Conservation (phyloP, 352 stramenopile genomes). For the Globisporangium orthogonon region DNA sequence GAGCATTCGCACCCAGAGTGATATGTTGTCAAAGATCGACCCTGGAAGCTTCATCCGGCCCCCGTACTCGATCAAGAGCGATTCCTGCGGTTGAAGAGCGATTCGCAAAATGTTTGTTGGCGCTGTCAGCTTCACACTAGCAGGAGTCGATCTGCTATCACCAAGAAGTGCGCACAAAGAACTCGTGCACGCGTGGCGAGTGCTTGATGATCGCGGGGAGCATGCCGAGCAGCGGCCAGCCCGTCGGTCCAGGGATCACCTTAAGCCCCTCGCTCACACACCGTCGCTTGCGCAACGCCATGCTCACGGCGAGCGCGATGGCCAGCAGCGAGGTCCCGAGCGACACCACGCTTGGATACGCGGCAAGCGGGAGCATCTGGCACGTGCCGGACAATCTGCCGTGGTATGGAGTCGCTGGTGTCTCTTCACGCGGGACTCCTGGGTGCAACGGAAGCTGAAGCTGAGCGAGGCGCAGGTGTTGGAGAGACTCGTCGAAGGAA, state of each 20-base stretch:
- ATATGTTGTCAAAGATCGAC: background rate
- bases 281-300: slow-evolving; percentile 4
- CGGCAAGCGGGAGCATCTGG: background rate
- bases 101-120: too few species aligned
- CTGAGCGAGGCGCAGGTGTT: slow-evolving; percentile 1
- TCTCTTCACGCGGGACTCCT: too few species aligned
- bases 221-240: slow-evolving; percentile 10
- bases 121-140: too few species aligned
- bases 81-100: background rate
- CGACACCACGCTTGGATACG: background rate
- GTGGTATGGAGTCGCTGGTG: too few species aligned
- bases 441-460: slow-evolving; percentile 2
- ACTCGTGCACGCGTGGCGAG: slow-evolving; percentile 11
- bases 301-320: background rate
- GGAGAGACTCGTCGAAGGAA: background rate
- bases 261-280: slow-evolving; percentile 11
- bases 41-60: background rate
- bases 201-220: slow-evolving; percentile 7
- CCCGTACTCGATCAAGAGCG: background rate
- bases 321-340: background rate
- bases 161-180: background rate
- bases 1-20: background rate
- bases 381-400: too few species aligned
- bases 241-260: slow-evolving; percentile 9
- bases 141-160: background rate